Base-by-base conservation (phyloP, 352 stramenopile species). In the Peronospora belbahrii region DNA sequence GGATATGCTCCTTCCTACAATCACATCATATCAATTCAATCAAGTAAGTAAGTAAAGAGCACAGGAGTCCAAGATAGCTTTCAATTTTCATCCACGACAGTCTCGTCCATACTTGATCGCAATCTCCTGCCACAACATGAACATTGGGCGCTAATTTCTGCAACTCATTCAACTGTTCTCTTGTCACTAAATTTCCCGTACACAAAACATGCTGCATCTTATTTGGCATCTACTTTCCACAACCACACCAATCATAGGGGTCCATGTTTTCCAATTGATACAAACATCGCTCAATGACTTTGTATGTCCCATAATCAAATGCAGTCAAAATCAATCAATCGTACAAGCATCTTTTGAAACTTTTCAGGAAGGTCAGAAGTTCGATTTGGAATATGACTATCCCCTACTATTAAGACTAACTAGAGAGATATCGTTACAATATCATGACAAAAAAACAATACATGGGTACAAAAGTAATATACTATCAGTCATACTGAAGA, bases 141-240 rank as follows among this genome's bases (percentile, higher is more conserved):
- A 98, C 91, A 56, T 97, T 98, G 1, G 92, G 91, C 18, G 95
- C 89, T n/a, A 99, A 63, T n/a, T 82, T 75, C 30, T 80, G 80
- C 38, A 99, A 71, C 63, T 97, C 89, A 17, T 98, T 85, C 51
- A 94, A 98, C 59, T 98, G 89, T 57, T 98, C 94, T 41, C 91
- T 91, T 2, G 85, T 92, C 41, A 86, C 85, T 51, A 98, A 67
- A 65, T 99, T 99, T 22, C 96, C 96, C 11, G 96, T 99, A 65
- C 96, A 99, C 41, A 99, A 64, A 7, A 99, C 88, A 62, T 98
- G 95, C 62, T 99, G 92, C 67, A 98, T 99, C 62, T 98, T 98
- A 59, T 97, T 97, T 2, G 95, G 95, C 8, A 98, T 77, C 40
- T 98, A 63, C 67, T 35, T 15, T 2, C 0, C 9, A 48, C 20